A percentile compares a stretch with the other conserved stretches of the same genome.
phyloP scores from a whole-genome alignment of 345 rosid genomes.

The Mercurialis annua region DNA sequence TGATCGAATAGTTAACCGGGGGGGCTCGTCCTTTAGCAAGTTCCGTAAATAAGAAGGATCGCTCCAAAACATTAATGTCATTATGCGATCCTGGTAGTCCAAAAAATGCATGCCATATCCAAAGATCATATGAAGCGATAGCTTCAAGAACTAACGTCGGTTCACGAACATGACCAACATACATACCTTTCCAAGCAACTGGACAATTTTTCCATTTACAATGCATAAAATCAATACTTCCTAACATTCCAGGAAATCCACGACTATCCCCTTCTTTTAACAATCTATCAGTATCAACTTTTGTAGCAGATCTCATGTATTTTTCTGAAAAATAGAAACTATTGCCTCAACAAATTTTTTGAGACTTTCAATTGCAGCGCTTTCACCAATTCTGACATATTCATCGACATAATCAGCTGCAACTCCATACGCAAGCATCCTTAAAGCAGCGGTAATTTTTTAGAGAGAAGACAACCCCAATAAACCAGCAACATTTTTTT shows the following conservation, averaged over 20 bases:
- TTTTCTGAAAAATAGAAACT: not conserved
- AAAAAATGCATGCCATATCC: slow-evolving; percentile 3
- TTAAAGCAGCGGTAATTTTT: not conserved
- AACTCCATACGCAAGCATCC: not conserved
- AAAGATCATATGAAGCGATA: not conserved
- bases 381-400: not conserved
- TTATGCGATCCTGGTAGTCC: not conserved
- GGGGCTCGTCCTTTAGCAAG: not conserved
- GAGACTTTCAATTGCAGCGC: not conserved
- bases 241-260: not conserved
- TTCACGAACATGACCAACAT: slow-evolving; percentile 5
- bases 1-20: not conserved
- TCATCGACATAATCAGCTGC: not conserved
- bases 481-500: not conserved
- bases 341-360: not conserved
- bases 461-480: not conserved
- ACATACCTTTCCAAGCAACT: slow-evolving; percentile 4
- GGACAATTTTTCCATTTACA: not conserved
- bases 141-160: not conserved
- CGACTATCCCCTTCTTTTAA: not conserved
- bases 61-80: not conserved
- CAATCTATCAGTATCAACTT: not conserved
- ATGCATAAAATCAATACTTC: not conserved
- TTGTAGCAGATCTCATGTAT: not conserved
- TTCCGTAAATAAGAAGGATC: not conserved